Conservation (phyloP, 2,329 filamentous ascomycete species). For the Raffaelea deltoideospora region DNA sequence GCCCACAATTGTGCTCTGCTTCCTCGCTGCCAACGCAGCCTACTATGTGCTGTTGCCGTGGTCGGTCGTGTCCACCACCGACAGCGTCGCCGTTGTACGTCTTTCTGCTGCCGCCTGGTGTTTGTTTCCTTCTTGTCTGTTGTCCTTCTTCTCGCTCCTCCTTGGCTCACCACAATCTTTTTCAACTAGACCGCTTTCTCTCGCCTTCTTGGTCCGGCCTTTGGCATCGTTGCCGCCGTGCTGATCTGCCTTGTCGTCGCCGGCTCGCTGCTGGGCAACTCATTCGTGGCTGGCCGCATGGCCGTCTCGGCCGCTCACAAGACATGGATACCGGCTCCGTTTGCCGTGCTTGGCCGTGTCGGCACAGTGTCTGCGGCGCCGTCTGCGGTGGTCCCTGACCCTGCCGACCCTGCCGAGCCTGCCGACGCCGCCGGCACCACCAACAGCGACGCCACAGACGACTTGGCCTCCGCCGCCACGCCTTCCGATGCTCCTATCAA, state of each 20-base stretch:
- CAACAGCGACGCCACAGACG: not conserved
- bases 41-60: slow-evolving; percentile 50
- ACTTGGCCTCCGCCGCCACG: not conserved
- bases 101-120: not conserved
- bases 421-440: not conserved
- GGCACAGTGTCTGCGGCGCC: slow-evolving; percentile 13
- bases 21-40: slow-evolving; percentile 42
- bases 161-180: not conserved
- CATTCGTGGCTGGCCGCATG: slow-evolving; percentile 47
- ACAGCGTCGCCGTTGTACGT: slow-evolving; percentile 47
- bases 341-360: slow-evolving; percentile 28
- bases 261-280: slow-evolving; percentile 46
- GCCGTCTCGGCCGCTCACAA: slow-evolving; percentile 40
- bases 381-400: no score
- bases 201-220: slow-evolving; percentile 34
- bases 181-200: slow-evolving; percentile 34
- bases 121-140: not conserved
- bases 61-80: slow-evolving; percentile 39
- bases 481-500: slow-evolving; percentile 36
- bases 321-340: slow-evolving; percentile 31
- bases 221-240: slow-evolving; percentile 37
- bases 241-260: slow-evolving; percentile 46
- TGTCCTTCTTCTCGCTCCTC: not conserved
- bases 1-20: slow-evolving; percentile 42
- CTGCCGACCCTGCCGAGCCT: not conserved